Conservation (phyloP, 768 basidiomycete genomes). For the Termitomyces sp. region DNA sequence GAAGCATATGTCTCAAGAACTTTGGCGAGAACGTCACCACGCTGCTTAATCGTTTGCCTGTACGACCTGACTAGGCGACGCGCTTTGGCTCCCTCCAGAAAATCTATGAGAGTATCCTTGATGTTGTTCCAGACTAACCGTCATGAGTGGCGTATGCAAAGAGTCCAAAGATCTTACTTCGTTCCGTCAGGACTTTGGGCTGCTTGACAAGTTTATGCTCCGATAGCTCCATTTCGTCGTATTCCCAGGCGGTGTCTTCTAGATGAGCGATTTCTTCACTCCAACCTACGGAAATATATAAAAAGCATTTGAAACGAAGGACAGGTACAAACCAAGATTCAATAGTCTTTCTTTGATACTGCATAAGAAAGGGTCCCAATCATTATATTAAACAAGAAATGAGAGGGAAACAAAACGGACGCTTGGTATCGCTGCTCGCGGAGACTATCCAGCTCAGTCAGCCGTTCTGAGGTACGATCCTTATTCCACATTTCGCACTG, state of each 20-base stretch:
- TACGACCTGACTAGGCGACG: slow-evolving; percentile 14
- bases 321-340: slow-evolving; percentile 4
- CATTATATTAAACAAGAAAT: background rate
- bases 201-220: slow-evolving; percentile 17
- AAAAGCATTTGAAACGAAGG: background rate
- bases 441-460: slow-evolving; percentile 13
- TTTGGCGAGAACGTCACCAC: slow-evolving; percentile 12
- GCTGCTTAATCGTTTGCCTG: slow-evolving; percentile 3
- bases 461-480: slow-evolving; percentile 8
- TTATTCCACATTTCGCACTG: slow-evolving; percentile 16
- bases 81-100: slow-evolving; percentile 13
- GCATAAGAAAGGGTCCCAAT: background rate
- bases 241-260: background rate
- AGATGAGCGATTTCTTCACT: slow-evolving; percentile 16
- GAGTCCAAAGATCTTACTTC: slow-evolving; percentile 7
- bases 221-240: background rate
- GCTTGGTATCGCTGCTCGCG: slow-evolving; percentile 16
- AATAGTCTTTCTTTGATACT: slow-evolving; percentile 14
- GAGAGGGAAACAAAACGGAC: slow-evolving; percentile 4
- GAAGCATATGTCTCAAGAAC: slow-evolving; percentile 14
- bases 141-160: background rate
- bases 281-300: slow-evolving; percentile 13
- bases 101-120: slow-evolving; percentile 13
- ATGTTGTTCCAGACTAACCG: slow-evolving; percentile 21
- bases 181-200: slow-evolving; percentile 12